Percentiles rank a stretch among this genome's conserved stretches.
These are phyloP conservation scores for Thielaviopsis punctulata DNA, from an alignment of 2,329 filamentous ascomycete genomes.

Conservation along the genomic window DNA sequence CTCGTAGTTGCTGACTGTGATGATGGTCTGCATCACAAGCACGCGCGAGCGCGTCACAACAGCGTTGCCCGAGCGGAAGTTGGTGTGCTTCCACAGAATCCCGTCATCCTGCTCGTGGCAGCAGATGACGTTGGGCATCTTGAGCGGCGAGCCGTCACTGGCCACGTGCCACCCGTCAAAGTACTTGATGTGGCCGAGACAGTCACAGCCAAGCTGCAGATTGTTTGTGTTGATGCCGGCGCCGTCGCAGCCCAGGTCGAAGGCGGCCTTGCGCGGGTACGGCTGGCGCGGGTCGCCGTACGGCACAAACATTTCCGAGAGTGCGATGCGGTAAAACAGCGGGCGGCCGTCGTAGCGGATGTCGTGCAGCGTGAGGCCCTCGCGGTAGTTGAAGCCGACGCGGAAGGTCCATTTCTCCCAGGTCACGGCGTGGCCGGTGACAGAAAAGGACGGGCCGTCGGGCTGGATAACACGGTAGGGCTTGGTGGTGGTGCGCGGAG, in stretches of 20 bases:
- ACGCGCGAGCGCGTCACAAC: slow-evolving; percentile 40
- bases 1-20: slow-evolving; percentile 50
- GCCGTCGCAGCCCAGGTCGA: slow-evolving; percentile 53
- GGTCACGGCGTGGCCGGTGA: slow-evolving; percentile 24
- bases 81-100: slow-evolving; percentile 48
- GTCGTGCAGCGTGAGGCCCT: slow-evolving; percentile 53
- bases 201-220: slow-evolving; percentile 48
- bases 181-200: slow-evolving; percentile 43
- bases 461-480: slow-evolving; percentile 23
- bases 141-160: slow-evolving; percentile 17
- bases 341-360: slow-evolving; percentile 47
- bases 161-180: slow-evolving; percentile 21
- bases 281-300: slow-evolving; percentile 48
- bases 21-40: slow-evolving; percentile 46
- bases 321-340: slow-evolving; percentile 48
- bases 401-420: slow-evolving; percentile 55
- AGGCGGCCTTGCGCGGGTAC: slow-evolving; percentile 50
- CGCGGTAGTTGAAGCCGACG: slow-evolving; percentile 51
- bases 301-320: slow-evolving; percentile 55
- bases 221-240: slow-evolving; percentile 50
- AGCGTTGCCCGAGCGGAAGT: slow-evolving; percentile 41
- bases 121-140: slow-evolving; percentile 21
- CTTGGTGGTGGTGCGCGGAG: slow-evolving; percentile 18
- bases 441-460: slow-evolving; percentile 23
- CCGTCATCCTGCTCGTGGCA: slow-evolving; percentile 29